Conservation (phyloP, 2,329 filamentous ascomycete species). For the Coleophoma crateriformis region DNA sequence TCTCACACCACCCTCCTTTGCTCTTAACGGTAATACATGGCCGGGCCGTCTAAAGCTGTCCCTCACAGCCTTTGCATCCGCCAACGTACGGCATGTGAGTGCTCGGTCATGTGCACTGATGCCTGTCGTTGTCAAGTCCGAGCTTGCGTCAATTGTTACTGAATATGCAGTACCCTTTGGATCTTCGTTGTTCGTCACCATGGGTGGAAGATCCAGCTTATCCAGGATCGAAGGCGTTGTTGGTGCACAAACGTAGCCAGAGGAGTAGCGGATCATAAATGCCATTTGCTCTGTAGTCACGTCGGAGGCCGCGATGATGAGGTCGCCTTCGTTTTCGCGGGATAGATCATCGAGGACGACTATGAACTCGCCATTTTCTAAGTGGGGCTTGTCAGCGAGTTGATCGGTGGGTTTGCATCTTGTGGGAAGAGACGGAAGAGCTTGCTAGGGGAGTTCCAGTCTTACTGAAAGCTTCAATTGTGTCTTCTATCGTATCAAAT, state of each 20-base stretch:
- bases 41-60: constrained; percentile 74
- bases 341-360: constrained; percentile 88
- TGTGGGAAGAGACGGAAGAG: background rate
- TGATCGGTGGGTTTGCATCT: background rate
- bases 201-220: constrained; percentile 75
- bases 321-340: constrained; percentile 96
- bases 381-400: constrained; percentile 6
- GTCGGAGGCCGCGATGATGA: constrained; percentile 86
- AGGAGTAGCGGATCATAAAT: constrained; percentile 89
- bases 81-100: constrained; percentile 73
- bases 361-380: constrained; percentile 83
- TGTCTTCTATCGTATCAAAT: constrained; percentile 62
- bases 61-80: constrained; percentile 48
- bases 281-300: constrained; percentile 88
- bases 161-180: constrained; percentile 91
- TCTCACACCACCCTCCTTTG: constrained; percentile 73
- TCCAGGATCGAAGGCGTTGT: constrained; percentile 64
- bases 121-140: constrained; percentile 74
- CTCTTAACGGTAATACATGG: constrained; percentile 82
- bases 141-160: constrained; percentile 74
- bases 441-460: constrained; percentile 5
- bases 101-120: constrained; percentile 87
- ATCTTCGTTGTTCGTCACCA: constrained; percentile 73
- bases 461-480: constrained; percentile 60
- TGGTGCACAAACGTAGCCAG: constrained; percentile 87